Percentiles rank a stretch among this genome's conserved stretches.
These are phyloP conservation scores for Hura crepitans DNA, from an alignment of 441 rosid species.

Conservation along the genomic window DNA sequence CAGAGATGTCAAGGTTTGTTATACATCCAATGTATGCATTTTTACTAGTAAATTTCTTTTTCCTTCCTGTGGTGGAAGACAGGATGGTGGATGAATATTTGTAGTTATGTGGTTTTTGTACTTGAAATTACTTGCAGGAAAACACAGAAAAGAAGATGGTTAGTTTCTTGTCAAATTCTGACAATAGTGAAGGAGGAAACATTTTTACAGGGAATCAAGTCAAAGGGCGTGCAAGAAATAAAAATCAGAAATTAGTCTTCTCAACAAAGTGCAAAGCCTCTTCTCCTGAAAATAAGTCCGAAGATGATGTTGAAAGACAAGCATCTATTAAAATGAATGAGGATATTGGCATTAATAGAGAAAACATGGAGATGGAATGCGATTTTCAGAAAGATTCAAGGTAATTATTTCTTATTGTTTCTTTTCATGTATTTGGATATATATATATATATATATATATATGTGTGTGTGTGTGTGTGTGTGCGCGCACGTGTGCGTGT, in stretches of 20 bases:
- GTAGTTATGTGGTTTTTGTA: slow-evolving; percentile 25
- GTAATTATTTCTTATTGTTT: slow-evolving; percentile 33
- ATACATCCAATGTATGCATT: slow-evolving; percentile 20
- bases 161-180: slow-evolving; percentile 28
- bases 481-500: too few relatives aligned
- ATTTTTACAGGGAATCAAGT: slow-evolving; percentile 26
- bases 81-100: slow-evolving; percentile 8
- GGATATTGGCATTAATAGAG: slow-evolving; percentile 34
- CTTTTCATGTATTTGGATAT: neutral
- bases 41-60: slow-evolving; percentile 1
- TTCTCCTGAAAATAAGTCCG: slow-evolving; percentile 30
- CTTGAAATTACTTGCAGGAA: slow-evolving; percentile 48
- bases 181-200: slow-evolving; percentile 27
- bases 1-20: slow-evolving; percentile 59
- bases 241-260: slow-evolving; percentile 33
- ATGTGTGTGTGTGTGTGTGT: too few relatives aligned
- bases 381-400: slow-evolving; percentile 41
- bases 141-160: slow-evolving; percentile 38
- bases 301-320: slow-evolving; percentile 32
- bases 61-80: slow-evolving; percentile 10
- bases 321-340: slow-evolving; percentile 33
- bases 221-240: slow-evolving; percentile 27
- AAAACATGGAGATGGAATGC: slow-evolving; percentile 51
- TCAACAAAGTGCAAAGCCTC: slow-evolving; percentile 27
- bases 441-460: too few relatives aligned